These are phyloP conservation scores for Gonium pectorale DNA, from an alignment of 139 green algal genomes.

Conservation along the genomic window DNA sequence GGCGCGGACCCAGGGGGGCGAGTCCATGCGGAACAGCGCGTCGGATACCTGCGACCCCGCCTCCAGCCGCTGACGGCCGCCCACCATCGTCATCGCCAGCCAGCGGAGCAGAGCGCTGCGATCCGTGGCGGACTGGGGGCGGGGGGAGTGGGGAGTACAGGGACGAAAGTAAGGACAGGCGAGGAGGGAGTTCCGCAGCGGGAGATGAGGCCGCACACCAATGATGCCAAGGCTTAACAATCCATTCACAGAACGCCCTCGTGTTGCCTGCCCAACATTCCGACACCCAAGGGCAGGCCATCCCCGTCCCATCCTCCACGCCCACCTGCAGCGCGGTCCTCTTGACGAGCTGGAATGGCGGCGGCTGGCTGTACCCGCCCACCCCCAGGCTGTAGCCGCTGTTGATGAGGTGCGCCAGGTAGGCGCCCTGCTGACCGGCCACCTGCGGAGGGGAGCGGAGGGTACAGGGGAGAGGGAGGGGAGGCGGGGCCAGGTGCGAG, in stretches of 20 bases:
- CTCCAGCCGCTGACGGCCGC: slow-evolving; percentile 21
- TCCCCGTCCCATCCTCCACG: too few relatives aligned
- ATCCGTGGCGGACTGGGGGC: neutral
- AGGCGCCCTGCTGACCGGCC: slow-evolving; percentile 65
- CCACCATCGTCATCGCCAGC: neutral
- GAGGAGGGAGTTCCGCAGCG: too few relatives aligned
- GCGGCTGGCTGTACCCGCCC: slow-evolving; percentile 50
- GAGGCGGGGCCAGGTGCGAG: too few relatives aligned
- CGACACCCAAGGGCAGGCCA: too few relatives aligned
- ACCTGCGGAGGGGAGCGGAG: too few relatives aligned
- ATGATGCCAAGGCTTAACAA: too few relatives aligned
- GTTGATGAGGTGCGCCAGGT: slow-evolving; percentile 71
- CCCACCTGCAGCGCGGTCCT: slow-evolving; percentile 3
- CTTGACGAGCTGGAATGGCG: slow-evolving; percentile 25
- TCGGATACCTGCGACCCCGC: slow-evolving; percentile 38
- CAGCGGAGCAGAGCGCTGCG: neutral
- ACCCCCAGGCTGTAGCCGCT: slow-evolving; percentile 46
- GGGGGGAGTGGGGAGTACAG: neutral
- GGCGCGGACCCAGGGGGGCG: slow-evolving; percentile 26
- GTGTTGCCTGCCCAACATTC: too few relatives aligned
- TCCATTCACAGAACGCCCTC: too few relatives aligned
- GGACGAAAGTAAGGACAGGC: too few relatives aligned
- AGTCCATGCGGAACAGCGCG: slow-evolving; percentile 32
- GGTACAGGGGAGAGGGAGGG: too few relatives aligned
- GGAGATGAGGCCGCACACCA: too few relatives aligned